Conservation (phyloP, 768 basidiomycete genomes). For the Tylopilus subfusipes region DNA sequence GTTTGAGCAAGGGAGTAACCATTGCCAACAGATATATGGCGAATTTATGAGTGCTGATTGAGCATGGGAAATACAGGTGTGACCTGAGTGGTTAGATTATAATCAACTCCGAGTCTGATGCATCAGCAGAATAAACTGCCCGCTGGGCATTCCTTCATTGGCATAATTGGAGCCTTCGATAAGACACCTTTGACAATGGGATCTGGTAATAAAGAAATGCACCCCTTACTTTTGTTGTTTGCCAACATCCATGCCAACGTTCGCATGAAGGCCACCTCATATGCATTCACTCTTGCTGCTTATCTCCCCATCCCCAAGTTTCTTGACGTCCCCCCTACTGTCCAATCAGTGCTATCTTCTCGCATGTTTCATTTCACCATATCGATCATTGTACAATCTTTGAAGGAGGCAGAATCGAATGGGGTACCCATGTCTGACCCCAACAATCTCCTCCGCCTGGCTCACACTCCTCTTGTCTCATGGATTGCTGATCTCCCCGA, state of each 20-base stretch:
- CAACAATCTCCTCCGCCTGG: not conserved
- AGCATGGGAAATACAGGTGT: not conserved
- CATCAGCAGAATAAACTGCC: not conserved
- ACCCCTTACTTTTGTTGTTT: slow-evolving; percentile 30
- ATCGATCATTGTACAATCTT: slow-evolving; percentile 25
- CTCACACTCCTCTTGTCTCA: not conserved
- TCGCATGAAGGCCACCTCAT: slow-evolving; percentile 32
- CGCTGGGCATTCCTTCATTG: not conserved
- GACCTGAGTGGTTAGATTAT: not conserved
- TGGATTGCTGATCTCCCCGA: slow-evolving; percentile 3
- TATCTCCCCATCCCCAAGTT: slow-evolving; percentile 31
- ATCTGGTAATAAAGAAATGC: slow-evolving; percentile 18
- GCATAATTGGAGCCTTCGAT: not conserved
- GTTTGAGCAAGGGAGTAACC: not conserved
- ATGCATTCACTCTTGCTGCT: slow-evolving; percentile 27
- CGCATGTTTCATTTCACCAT: slow-evolving; percentile 29
- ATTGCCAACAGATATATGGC: not conserved
- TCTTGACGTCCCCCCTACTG: slow-evolving; percentile 2
- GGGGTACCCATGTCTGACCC: slow-evolving; percentile 31
- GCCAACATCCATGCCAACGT: slow-evolving; percentile 33
- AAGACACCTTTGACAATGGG: not conserved
- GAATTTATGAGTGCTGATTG: not conserved
- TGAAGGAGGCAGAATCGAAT: slow-evolving; percentile 27
- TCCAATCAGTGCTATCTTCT: slow-evolving; percentile 27
- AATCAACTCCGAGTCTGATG: not conserved